phyloP scores from a whole-genome alignment of 2,329 filamentous ascomycete species.

The Lecanosticta acicola region DNA sequence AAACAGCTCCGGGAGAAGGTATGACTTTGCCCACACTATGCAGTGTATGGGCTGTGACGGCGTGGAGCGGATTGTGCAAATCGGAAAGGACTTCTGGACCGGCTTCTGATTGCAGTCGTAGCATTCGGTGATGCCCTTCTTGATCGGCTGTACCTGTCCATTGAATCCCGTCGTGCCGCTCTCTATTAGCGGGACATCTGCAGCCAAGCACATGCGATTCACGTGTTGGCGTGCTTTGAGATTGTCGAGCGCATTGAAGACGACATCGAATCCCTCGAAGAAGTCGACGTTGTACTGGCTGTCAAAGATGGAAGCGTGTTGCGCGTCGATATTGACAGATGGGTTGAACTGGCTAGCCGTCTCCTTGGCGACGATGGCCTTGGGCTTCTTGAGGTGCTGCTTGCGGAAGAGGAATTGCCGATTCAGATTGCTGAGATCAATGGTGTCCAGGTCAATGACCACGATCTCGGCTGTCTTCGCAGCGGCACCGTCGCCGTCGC shows the following conservation, averaged over 20 bases:
- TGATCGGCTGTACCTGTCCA: conserved; percentile 94
- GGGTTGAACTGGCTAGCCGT: conserved; percentile 88
- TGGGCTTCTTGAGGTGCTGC: conserved; percentile 96
- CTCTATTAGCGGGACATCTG: conserved; percentile 84
- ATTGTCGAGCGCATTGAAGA: conserved; percentile 97
- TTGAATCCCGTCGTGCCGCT: conserved; percentile 98
- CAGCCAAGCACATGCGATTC: conserved; percentile 93
- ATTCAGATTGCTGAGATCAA: conserved; percentile 95
- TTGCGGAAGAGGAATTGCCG: conserved; percentile 94
- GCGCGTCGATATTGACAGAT: conserved; percentile 74
- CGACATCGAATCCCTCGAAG: conserved; percentile 76
- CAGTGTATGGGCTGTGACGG: conserved; percentile 96
- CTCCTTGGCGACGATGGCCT: conserved; percentile 89
- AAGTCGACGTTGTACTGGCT: conserved; percentile 77
- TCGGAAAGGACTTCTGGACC: conserved; percentile 84
- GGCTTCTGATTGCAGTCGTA: conserved; percentile 93
- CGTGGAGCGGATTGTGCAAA: conserved; percentile 95
- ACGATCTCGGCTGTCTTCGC: conserved; percentile 59
- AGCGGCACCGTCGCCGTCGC: background rate
- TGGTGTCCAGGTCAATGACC: conserved; percentile 95
- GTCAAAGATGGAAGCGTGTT: conserved; percentile 95
- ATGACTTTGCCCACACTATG: conserved; percentile 98
- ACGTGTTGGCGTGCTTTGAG: conserved; percentile 89
- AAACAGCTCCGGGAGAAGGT: conserved; percentile 90
- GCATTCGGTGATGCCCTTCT: conserved; percentile 78